Base-by-base conservation (phyloP, 768 basidiomycete species). In the Dendrothele bispora region DNA sequence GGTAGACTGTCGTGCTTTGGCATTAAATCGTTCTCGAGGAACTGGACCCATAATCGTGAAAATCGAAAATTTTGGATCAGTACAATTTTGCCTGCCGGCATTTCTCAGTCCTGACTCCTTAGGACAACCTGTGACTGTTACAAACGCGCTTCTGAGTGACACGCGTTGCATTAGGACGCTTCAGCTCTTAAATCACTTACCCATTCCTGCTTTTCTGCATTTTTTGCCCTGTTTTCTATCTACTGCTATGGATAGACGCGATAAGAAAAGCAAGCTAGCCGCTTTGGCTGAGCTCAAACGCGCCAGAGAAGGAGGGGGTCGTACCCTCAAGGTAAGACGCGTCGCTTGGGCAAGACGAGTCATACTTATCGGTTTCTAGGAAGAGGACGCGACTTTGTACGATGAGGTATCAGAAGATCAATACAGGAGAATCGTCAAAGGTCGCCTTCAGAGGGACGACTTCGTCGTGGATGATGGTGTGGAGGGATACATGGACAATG, bases 391-490 rank as follows among this genome's bases (percentile, higher is more conserved):
- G 15, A 72, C 77, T 14, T 70, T 98, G 11, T 98, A 95, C 60
- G 93, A 97, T 57, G 88, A 91, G 57, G 88, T 98, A 14, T 79
- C 85, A 0, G 95, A 97, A 46, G 90, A 90, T 8, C 85, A 93
- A 56, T 99, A 98, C 65, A 81, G 78, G 55, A 73, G 77, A 17
- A 88, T 99, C 46, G 97, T 99, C 4, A 79, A 78, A 46, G 83
- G 84, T 1, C 77, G 97, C 15, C 75, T 97, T 6, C 84, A 89
- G 50, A 72, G 74, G 55, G 93, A 98, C 54, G 97, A 99, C 64
- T 99, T 99, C 52, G 91, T 98, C 17, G 86, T 88, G 29, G 97
- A 98, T 59, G 97, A 98, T 69, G 93, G 93, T 22, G 79, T 87
- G 0, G 79, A 74, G 12, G 97, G 92, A 5, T 98, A 99, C 58